Percentiles rank a stretch among this genome's conserved stretches.
Conservation (phyloP, 2,329 filamentous ascomycete genomes). For the Verticillium zaregamsianum region DNA sequence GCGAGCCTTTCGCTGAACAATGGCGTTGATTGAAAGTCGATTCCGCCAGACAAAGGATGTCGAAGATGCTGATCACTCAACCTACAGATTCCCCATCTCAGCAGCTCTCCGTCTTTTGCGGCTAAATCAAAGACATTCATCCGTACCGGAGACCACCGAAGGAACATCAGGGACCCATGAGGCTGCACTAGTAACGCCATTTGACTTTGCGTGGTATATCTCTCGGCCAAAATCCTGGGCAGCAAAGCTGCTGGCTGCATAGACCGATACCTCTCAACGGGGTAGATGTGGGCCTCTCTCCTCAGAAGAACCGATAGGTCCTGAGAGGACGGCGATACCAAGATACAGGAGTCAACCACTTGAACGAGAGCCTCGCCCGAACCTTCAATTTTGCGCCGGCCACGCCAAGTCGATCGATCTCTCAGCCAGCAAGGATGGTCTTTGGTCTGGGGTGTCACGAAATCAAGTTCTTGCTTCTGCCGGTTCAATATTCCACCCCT, state of each 20-base stretch:
- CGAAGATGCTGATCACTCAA: too few relatives aligned
- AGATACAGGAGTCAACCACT: not conserved
- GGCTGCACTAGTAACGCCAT: not conserved
- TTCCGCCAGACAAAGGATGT: too few relatives aligned
- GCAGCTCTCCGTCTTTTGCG: not conserved
- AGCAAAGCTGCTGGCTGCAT: not conserved
- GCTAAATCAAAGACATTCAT: not conserved
- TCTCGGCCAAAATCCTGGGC: not conserved
- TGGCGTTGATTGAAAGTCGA: too few relatives aligned
- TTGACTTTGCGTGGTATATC: not conserved
- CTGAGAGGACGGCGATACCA: not conserved
- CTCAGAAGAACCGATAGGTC: not conserved
- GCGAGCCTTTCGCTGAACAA: too few relatives aligned
- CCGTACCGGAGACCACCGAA: not conserved
- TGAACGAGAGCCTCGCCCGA: not conserved
- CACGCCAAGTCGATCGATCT: not conserved
- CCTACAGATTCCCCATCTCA: too few relatives aligned
- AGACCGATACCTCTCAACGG: not conserved
- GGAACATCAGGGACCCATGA: not conserved
- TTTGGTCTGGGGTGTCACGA: not conserved
- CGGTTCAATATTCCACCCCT: not conserved
- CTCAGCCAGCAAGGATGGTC: not conserved
- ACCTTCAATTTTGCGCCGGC: not conserved
- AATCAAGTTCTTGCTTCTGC: not conserved
- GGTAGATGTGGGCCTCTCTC: not conserved